These are phyloP conservation scores for Ceriops tagal DNA, from an alignment of 345 rosid genomes.

Conservation along the genomic window DNA sequence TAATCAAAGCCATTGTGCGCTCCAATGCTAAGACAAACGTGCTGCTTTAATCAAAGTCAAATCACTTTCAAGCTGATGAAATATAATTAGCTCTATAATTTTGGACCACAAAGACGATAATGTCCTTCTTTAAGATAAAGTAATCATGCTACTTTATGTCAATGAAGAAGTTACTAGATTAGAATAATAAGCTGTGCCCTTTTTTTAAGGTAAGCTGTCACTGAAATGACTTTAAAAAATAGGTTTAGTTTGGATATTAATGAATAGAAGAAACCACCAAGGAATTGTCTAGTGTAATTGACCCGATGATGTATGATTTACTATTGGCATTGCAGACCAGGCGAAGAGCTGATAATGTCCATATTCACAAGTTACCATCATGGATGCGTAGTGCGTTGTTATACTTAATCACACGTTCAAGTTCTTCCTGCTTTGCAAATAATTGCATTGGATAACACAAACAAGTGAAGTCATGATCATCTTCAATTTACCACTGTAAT, in stretches of 20 bases:
- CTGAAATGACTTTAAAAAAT: constrained; percentile 9
- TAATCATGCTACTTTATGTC: constrained; percentile 19
- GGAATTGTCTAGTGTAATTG: constrained; percentile 4
- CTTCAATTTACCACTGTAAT: constrained; percentile 5
- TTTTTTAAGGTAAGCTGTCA: constrained; percentile 23
- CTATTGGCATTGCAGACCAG: too few species aligned
- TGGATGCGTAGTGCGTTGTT: not conserved
- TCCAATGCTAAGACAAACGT: constrained; percentile 19
- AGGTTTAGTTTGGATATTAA: constrained; percentile 27
- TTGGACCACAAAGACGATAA: constrained; percentile 29
- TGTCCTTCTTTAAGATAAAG: constrained; percentile 16
- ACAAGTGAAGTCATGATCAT: constrained; percentile 2
- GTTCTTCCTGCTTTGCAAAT: not conserved
- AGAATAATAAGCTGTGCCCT: constrained; percentile 17
- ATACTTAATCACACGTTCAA: constrained; percentile 8
- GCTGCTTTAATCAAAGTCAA: constrained; percentile 34
- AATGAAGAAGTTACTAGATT: constrained; percentile 13
- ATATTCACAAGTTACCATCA: too few species aligned
- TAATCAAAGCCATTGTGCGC: constrained; percentile 32
- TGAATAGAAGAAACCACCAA: constrained; percentile 3
- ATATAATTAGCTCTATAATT: constrained; percentile 18
- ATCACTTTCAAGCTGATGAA: constrained; percentile 35
- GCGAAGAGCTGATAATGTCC: too few species aligned
- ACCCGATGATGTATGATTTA: too few species aligned
- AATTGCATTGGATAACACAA: constrained; percentile 5